Evolutionary conservation across 306 rosid genomes (phyloP).

Genomic region (Rosa chinensis): DNA sequence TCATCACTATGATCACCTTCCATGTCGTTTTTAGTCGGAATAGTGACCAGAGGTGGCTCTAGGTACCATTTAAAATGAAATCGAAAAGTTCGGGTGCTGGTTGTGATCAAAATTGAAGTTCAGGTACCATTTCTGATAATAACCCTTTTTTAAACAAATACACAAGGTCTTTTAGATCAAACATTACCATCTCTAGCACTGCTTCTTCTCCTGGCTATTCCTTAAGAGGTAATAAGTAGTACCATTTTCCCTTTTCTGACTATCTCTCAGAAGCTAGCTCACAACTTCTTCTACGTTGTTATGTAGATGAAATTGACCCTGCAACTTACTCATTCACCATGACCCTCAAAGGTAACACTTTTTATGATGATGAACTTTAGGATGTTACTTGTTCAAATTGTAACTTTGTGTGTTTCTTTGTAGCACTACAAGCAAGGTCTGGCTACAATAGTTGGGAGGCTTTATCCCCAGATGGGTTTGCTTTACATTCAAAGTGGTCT

Average conservation of each 20-base stretch:
- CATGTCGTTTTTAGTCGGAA: too few species aligned
- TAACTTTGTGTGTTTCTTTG: constrained; percentile 23
- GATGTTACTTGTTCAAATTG: neutral
- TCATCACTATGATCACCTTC: too few species aligned
- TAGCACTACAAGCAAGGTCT: constrained; percentile 86
- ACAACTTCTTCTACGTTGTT: neutral
- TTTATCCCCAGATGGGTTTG: constrained; percentile 84
- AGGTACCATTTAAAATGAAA: too few species aligned
- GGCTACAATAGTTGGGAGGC: constrained; percentile 65
- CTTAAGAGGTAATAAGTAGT: constrained; percentile 46
- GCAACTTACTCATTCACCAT: constrained; percentile 87
- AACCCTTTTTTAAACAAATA: too few species aligned
- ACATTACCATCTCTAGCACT: constrained; percentile 74
- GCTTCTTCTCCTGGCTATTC: constrained; percentile 90
- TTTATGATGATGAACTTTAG: neutral
- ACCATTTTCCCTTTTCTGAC: neutral
- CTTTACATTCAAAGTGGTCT: constrained; percentile 94
- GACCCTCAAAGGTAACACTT: constrained; percentile 69
- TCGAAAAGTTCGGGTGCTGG: too few species aligned
- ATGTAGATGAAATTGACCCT: constrained; percentile 90
- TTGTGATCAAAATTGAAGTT: too few species aligned
- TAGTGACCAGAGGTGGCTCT: too few species aligned
- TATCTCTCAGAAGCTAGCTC: constrained; percentile 17
- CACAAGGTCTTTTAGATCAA: constrained; percentile 77
- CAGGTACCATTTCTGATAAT: too few species aligned